These are phyloP conservation scores for Collybia sordida DNA, from an alignment of 768 basidiomycete species.

Conservation along the genomic window DNA sequence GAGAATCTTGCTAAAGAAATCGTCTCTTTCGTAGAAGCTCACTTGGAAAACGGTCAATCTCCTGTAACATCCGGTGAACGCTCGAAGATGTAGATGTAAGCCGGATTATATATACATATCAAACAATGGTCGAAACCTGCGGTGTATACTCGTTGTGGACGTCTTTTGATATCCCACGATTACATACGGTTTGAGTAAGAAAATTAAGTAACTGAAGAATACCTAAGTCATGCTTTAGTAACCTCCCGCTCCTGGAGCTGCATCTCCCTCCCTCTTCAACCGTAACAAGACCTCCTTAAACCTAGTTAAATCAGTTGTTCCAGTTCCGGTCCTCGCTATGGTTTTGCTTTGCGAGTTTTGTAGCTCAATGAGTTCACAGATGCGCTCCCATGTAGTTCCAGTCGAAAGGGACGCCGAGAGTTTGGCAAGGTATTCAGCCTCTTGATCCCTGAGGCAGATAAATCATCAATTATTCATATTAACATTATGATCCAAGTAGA, in stretches of 20 bases:
- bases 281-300: slow-evolving; percentile 93
- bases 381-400: slow-evolving; percentile 96
- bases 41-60: slow-evolving; percentile 6
- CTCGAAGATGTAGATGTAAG: slow-evolving; percentile 18
- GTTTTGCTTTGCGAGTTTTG: slow-evolving; percentile 99
- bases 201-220: too few species aligned
- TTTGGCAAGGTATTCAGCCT: slow-evolving; percentile 74
- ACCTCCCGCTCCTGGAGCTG: slow-evolving; percentile 90
- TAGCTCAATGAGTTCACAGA: slow-evolving; percentile 81
- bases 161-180: too few species aligned
- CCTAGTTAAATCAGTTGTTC: slow-evolving; percentile 85
- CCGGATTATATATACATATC: too few species aligned
- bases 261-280: slow-evolving; percentile 85
- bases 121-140: not conserved
- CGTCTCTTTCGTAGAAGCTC: slow-evolving; percentile 47
- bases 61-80: slow-evolving; percentile 3
- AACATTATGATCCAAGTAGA: not conserved
- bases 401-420: slow-evolving; percentile 75
- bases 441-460: slow-evolving; percentile 65
- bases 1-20: slow-evolving; percentile 58
- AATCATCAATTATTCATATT: not conserved
- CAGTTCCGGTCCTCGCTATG: slow-evolving; percentile 78
- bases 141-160: not conserved
- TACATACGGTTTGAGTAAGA: too few species aligned
- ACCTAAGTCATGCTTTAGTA: slow-evolving; percentile 70